Percentiles rank a stretch among this genome's conserved stretches.
Evolutionary conservation across 2,329 filamentous ascomycete genomes (phyloP).

Genomic region (Colletotrichum gloeosporioides): DNA sequence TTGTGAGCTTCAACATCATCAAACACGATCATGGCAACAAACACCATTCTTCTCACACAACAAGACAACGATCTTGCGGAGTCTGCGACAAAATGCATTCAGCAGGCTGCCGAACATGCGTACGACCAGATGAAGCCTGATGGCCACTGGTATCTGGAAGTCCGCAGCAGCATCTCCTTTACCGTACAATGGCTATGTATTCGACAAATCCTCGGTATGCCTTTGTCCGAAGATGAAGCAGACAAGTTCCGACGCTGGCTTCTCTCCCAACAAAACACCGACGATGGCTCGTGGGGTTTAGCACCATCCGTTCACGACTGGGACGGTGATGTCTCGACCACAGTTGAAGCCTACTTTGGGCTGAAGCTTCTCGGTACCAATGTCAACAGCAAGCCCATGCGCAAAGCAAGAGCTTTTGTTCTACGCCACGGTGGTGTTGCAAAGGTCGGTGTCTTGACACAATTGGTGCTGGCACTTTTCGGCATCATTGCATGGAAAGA

Average conservation of each 20-base stretch:
- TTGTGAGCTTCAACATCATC: background rate
- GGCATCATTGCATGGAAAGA: background rate
- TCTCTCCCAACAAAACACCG: background rate
- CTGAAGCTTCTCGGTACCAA: background rate
- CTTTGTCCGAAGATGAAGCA: background rate
- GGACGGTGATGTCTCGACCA: background rate
- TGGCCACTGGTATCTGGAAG: conserved; percentile 3
- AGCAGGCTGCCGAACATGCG: background rate
- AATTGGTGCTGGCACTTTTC: background rate
- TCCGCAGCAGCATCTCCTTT: background rate
- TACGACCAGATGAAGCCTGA: conserved; percentile 4
- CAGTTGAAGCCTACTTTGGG: conserved; percentile 3
- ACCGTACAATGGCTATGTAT: background rate
- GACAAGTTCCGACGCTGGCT: background rate
- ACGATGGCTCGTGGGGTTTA: background rate
- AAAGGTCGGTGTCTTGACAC: background rate
- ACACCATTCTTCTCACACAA: background rate
- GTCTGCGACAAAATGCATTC: background rate
- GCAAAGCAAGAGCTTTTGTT: background rate
- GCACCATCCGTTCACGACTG: background rate
- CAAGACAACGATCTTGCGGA: background rate
- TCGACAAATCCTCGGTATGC: background rate
- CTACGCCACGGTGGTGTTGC: background rate
- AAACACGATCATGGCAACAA: background rate
- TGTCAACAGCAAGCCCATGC: background rate